These are phyloP conservation scores for Epichloe coenophiala DNA, from an alignment of 2,329 filamentous ascomycete species.

Conservation along the genomic window DNA sequence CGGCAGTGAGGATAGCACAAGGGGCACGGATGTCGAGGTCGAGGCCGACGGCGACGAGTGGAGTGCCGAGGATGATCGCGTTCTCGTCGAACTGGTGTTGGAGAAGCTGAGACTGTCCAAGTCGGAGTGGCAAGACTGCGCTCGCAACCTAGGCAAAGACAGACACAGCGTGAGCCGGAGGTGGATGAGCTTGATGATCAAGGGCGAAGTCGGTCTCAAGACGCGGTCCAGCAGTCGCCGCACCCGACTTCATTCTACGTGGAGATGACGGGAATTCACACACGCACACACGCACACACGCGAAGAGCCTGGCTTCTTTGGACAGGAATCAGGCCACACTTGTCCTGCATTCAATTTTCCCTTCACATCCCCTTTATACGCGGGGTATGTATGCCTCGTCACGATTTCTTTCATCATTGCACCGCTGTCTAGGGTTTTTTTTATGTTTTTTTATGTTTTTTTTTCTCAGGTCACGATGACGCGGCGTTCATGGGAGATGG, in stretches of 20 bases:
- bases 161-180: slow-evolving; percentile 40
- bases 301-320: background rate
- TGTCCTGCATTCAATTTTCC: background rate
- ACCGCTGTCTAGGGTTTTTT: background rate
- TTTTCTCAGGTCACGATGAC: background rate
- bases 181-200: slow-evolving; percentile 49
- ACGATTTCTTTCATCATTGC: too few species aligned
- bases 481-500: too few species aligned
- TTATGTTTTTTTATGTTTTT: background rate
- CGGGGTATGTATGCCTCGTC: background rate
- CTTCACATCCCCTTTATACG: background rate
- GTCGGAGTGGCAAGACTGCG: slow-evolving; percentile 55
- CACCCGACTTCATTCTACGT: slow-evolving; percentile 38
- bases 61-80: slow-evolving; percentile 50
- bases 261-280: slow-evolving; percentile 16
- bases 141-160: slow-evolving; percentile 48
- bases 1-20: slow-evolving; percentile 10
- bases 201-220: slow-evolving; percentile 48
- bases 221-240: slow-evolving; percentile 26
- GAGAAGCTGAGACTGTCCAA: slow-evolving; percentile 53
- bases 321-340: slow-evolving; percentile 6
- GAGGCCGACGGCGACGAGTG: slow-evolving; percentile 37
- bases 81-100: slow-evolving; percentile 53
- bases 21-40: slow-evolving; percentile 26
- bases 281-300: background rate